Base-by-base conservation (phyloP, 768 basidiomycete species). In the Gymnopilus junonius region DNA sequence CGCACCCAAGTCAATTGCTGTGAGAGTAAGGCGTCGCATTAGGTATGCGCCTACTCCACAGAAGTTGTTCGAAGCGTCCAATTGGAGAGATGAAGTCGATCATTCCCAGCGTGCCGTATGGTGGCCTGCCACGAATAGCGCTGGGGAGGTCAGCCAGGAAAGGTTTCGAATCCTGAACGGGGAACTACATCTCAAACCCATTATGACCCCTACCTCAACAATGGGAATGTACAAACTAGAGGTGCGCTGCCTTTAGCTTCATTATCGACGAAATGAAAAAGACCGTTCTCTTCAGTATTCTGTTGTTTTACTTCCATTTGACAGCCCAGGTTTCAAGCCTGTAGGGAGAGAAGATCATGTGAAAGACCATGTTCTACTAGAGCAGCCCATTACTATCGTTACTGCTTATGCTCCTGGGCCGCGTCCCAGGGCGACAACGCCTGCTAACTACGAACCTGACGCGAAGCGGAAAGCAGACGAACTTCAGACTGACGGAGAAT, bases 251-350 rank as follows among this genome's bases (percentile, higher is more conserved):
- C 35, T 50, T 37, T 40, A 20, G 8, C n/a, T 17, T 29, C 27
- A 51, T 32, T 56, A 17, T 55, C 4, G 32, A 34, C 27, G 32
- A 35, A 29, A 40, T 25, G 34, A 20, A 45, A 35, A 23, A 23
- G 21, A 42, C 25, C 48, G 3, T 29, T 2, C 29, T 17, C 17
- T 51, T 59, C 58, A 56, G 79, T 82, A 82, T 62, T 74, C 73
- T 1, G 73, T 81, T 15, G 73, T 76, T 15, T 58, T 81, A 31
- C 75, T 79, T 48, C 75, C 79, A 11, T 81, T 79, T 64, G 72
- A 76, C 34, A 68, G 70, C n/a, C 64, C 67, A 4, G 74, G 69
- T 0, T 78, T 78, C 21, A 34, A 70, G 50, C 62, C 70, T 35
- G 11, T 20, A 4, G 5, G 8, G 5, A 10, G 8, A 3, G 40